Evolutionary conservation across 1,284 basidiomycete species (phyloP).

Genomic region (Ganoderma boninense): DNA sequence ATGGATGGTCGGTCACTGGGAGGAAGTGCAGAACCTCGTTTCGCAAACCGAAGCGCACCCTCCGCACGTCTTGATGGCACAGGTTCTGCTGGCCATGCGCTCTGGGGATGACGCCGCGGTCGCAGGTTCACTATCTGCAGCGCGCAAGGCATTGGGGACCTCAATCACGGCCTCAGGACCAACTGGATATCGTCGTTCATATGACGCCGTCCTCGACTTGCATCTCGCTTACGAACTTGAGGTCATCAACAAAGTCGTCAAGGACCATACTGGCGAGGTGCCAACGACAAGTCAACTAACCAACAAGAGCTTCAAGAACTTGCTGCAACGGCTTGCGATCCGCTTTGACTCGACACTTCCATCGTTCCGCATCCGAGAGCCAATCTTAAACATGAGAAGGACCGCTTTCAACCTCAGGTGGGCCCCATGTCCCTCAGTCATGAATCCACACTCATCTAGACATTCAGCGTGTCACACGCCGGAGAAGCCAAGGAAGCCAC

Average conservation of each 20-base stretch:
- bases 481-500: constrained; percentile 56
- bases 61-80: constrained; percentile 82
- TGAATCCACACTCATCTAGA: not conserved
- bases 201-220: constrained; percentile 88
- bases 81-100: constrained; percentile 85
- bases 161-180: constrained; percentile 85
- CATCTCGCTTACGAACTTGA: constrained; percentile 93
- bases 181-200: constrained; percentile 85
- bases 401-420: constrained; percentile 85
- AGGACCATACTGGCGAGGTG: constrained; percentile 27
- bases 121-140: constrained; percentile 62
- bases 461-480: not conserved
- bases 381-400: constrained; percentile 89
- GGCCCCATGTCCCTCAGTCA: constrained; percentile 10
- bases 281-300: constrained; percentile 8
- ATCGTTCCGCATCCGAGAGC: constrained; percentile 92
- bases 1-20: constrained; percentile 96
- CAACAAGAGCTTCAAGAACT: constrained; percentile 32
- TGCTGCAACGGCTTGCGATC: constrained; percentile 60
- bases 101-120: constrained; percentile 57
- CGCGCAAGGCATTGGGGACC: constrained; percentile 82
- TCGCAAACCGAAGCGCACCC: constrained; percentile 56
- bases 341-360: constrained; percentile 86
- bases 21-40: constrained; percentile 74
- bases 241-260: constrained; percentile 66